Conservation (phyloP, 805 yeast genomes). For the Saccharomycopsis javanensis region DNA sequence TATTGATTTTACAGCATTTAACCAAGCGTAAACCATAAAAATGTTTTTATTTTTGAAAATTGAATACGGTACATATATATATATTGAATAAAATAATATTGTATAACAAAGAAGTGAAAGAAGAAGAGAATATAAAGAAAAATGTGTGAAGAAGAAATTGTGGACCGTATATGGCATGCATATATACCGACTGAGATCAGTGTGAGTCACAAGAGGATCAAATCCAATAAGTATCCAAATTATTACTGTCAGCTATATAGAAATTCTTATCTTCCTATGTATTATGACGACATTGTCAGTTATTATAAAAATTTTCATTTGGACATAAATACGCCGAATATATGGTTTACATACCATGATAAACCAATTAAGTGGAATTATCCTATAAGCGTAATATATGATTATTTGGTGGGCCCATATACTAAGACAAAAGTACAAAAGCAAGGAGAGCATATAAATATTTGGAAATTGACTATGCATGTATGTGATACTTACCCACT, state of each 20-base stretch:
- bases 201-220: neutral
- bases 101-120: too few relatives aligned
- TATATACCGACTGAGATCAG: neutral
- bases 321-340: constrained; percentile 18
- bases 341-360: constrained; percentile 63
- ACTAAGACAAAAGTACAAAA: neutral
- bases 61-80: neutral
- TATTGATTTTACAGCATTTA: too few relatives aligned
- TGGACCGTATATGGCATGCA: constrained; percentile 12
- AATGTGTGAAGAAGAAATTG: constrained; percentile 6
- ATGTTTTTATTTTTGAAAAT: too few relatives aligned
- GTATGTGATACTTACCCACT: constrained; percentile 36
- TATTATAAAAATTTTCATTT: neutral
- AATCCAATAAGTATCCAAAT: neutral
- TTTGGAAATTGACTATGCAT: constrained; percentile 42
- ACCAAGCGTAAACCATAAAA: too few relatives aligned
- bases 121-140: too few relatives aligned
- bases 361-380: constrained; percentile 67
- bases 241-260: constrained; percentile 26
- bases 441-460: constrained; percentile 17
- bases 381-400: constrained; percentile 65
- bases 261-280: constrained; percentile 43
- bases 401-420: constrained; percentile 33
- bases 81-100: neutral
- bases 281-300: constrained; percentile 24